Base-by-base conservation (phyloP, 2,329 filamentous ascomycete species). In the Ophiocordyceps camponoti-rufipedis region DNA sequence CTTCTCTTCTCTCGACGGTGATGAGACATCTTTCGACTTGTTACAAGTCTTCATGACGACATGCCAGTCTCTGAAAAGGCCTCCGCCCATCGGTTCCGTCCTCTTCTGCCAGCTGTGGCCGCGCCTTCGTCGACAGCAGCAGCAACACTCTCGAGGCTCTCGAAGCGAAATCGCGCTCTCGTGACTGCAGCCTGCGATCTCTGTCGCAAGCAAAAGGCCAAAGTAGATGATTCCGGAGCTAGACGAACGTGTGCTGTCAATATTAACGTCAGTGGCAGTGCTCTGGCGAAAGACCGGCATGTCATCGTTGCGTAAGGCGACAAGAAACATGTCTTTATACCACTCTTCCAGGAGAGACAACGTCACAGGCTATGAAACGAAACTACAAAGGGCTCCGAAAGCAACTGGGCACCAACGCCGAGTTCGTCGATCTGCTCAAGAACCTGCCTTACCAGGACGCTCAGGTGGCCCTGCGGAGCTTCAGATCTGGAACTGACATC, bases 401-500 rank as follows among this genome's bases (percentile, higher is more conserved):
- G 13, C 41, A 39, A 33, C 35, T 45, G 0, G 31, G 40, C 1
- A 28, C 45, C 4, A 46, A 54, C 8, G 48, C 52, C 8, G 54
- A 57, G 9, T 28, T 58, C 0, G 11, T 56, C 5, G 42, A 50
- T 0, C 19, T 55, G 0, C 28, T 58, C 5, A 49, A 14, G 23
- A 47, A 19, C 4, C 31, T 55, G 1, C 52, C 55, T 0, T 48
- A 61, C 1, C 33, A 47, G 6, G 62, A 65, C 14, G 62, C 63
- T 18, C 48, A 54, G 5, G 54, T 56, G 16, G 49, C 67, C 13
- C 48, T 66, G 4, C 50, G 50, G 5, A 56, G 55, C n/a, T 57
- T 67, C 12, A 54, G 64, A n/a, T 48, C 54, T 1, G 63, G 63
- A 5, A 49, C 52, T 6, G 58, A 62, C 38, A 48, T 55, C 3